Percentiles rank a stretch among this genome's conserved stretches.
phyloP scores from a whole-genome alignment of 176 grass and related monocot species.

The Zoysia japonica region DNA sequence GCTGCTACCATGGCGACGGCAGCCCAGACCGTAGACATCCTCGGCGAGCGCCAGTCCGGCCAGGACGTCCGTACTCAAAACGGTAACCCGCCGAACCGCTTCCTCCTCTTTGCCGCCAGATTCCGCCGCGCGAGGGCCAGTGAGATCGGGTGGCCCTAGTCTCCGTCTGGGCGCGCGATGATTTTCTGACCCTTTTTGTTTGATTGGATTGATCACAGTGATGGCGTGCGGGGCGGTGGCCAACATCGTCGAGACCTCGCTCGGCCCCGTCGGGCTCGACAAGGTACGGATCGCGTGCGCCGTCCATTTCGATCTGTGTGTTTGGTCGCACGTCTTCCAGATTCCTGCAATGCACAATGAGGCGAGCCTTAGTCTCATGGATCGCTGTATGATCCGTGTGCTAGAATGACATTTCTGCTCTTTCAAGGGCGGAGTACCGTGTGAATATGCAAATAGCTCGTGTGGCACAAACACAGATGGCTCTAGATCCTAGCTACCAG shows the following conservation, averaged over 20 bases:
- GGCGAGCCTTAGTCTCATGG: not conserved
- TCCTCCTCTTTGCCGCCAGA: not conserved
- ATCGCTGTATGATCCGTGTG: not conserved
- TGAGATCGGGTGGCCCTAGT: conserved; percentile 22
- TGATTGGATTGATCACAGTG: conserved; percentile 48
- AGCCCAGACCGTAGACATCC: conserved; percentile 65
- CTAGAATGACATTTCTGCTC: not conserved
- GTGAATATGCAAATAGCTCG: no score
- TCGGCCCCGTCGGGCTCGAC: conserved; percentile 89
- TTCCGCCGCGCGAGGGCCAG: not conserved
- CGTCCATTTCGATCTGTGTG: conserved; percentile 5
- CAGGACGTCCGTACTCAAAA: conserved; percentile 95
- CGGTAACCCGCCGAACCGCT: conserved; percentile 39
- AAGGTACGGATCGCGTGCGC: conserved; percentile 49
- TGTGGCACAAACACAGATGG: not conserved
- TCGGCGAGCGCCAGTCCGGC: conserved; percentile 90
- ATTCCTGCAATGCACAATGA: not conserved
- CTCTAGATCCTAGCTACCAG: not conserved
- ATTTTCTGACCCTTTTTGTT: not conserved
- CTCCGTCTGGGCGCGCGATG: not conserved
- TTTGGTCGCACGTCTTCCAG: not conserved
- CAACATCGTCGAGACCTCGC: conserved; percentile 90
- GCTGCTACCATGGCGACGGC: conserved; percentile 59
- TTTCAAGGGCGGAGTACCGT: not conserved
- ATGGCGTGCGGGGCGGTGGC: conserved; percentile 83